phyloP scores from a whole-genome alignment of 148 eudicot species.

The Amaranthus palmeri region DNA sequence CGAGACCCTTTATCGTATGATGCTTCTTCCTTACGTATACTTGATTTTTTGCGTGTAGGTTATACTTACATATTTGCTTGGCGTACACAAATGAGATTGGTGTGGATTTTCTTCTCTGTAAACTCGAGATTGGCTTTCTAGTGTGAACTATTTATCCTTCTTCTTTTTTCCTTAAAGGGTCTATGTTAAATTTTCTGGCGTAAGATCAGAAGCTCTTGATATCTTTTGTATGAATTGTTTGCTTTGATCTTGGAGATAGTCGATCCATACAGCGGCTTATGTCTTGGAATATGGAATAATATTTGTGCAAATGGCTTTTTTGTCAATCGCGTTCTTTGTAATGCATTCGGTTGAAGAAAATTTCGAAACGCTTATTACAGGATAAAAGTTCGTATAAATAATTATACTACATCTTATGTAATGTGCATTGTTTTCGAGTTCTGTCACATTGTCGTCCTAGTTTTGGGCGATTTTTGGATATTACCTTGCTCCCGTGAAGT shows the following conservation, averaged over 20 bases:
- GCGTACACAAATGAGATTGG: slow-evolving; percentile 26
- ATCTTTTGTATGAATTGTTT: slow-evolving; percentile 24
- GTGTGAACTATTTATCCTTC: slow-evolving; percentile 22
- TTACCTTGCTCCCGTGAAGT: no score
- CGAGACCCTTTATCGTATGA: not conserved
- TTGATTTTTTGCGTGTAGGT: slow-evolving; percentile 22
- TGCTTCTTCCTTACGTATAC: not conserved
- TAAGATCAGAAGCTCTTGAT: slow-evolving; percentile 16
- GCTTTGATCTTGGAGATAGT: slow-evolving; percentile 19
- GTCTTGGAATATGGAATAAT: slow-evolving; percentile 9
- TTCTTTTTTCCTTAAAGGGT: slow-evolving; percentile 9
- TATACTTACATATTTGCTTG: slow-evolving; percentile 14
- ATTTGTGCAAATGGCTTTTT: slow-evolving; percentile 5
- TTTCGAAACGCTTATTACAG: no score
- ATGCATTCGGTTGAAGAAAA: not conserved
- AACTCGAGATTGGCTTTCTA: slow-evolving; percentile 24
- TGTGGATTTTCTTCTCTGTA: slow-evolving; percentile 25
- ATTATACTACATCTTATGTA: no score
- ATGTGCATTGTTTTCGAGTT: no score
- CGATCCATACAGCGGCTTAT: slow-evolving; percentile 9
- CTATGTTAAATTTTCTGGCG: slow-evolving; percentile 24
- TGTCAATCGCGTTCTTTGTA: not conserved
- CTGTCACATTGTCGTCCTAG: no score
- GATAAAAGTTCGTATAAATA: no score
- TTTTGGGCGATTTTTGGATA: no score